phyloP scores from a whole-genome alignment of 1,284 basidiomycete genomes.

The Albatrellus sp. region DNA sequence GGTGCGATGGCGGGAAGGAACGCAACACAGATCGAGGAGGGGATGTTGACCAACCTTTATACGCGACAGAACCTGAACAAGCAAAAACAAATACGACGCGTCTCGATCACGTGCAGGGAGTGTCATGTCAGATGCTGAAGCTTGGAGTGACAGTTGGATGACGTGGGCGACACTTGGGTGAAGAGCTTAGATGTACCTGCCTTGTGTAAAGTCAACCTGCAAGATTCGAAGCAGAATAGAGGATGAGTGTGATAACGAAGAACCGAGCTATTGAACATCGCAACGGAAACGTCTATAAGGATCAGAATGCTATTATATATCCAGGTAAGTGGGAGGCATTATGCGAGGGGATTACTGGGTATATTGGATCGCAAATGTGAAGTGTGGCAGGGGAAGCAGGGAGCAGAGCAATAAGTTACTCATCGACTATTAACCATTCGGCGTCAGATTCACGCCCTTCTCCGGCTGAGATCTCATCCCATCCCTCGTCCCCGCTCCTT shows the following conservation, averaged over 20 bases:
- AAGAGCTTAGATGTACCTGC: too few relatives aligned
- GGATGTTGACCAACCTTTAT: conserved; percentile 10
- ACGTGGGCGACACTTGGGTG: too few relatives aligned
- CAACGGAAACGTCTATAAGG: neutral
- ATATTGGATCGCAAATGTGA: neutral
- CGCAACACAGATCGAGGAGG: too few relatives aligned
- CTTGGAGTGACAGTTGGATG: too few relatives aligned
- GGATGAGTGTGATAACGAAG: conserved; percentile 12
- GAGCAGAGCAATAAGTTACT: conserved; percentile 15
- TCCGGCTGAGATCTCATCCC: conserved; percentile 55
- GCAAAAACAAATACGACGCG: conserved; percentile 11
- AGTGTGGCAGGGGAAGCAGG: conserved; percentile 8
- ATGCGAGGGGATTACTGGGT: neutral
- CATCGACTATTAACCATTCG: conserved; percentile 75
- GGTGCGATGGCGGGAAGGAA: too few relatives aligned
- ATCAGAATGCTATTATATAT: too few relatives aligned
- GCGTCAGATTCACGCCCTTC: conserved; percentile 66
- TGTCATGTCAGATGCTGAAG: too few relatives aligned
- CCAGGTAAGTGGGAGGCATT: neutral
- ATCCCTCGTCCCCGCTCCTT: conserved; percentile 48
- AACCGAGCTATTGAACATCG: too few relatives aligned
- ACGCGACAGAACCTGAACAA: conserved; percentile 6
- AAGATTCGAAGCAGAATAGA: conserved; percentile 9
- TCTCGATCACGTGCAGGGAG: conserved; percentile 9
- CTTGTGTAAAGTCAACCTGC: too few relatives aligned